These are phyloP conservation scores for Cyberlindnera saturnus DNA, from an alignment of 805 yeast species.

Conservation along the genomic window DNA sequence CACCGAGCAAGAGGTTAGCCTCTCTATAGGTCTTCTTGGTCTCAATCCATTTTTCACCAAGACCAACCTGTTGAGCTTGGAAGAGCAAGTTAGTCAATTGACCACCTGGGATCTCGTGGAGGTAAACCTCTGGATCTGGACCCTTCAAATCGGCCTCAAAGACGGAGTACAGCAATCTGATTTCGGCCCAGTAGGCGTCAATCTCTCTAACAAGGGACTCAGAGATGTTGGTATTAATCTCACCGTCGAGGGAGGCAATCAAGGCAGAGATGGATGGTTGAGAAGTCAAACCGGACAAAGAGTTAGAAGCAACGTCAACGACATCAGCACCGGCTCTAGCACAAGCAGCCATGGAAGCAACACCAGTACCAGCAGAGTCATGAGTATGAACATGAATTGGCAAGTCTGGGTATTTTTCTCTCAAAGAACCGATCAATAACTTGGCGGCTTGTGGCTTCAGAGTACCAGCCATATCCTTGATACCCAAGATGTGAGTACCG, in stretches of 20 bases:
- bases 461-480: slow-evolving; percentile 99
- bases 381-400: slow-evolving; percentile 99
- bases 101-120: slow-evolving; percentile 99
- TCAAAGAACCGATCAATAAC: slow-evolving; percentile 68
- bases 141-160: slow-evolving; percentile 99
- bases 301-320: slow-evolving; percentile 95
- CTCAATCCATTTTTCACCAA: slow-evolving; percentile 94
- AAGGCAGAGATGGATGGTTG: slow-evolving; percentile 95
- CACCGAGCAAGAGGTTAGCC: slow-evolving; percentile 90
- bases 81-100: slow-evolving; percentile 94
- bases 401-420: slow-evolving; percentile 83
- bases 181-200: slow-evolving; percentile 98
- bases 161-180: slow-evolving; percentile 92
- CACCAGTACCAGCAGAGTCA: slow-evolving; percentile 99
- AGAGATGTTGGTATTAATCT: slow-evolving; percentile 66
- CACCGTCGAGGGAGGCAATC: slow-evolving; percentile 87
- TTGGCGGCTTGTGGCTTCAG: slow-evolving; percentile 92
- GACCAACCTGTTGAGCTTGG: slow-evolving; percentile 99
- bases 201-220: slow-evolving; percentile 67
- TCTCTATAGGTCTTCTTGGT: slow-evolving; percentile 91
- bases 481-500: slow-evolving; percentile 97
- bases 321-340: slow-evolving; percentile 97
- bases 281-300: slow-evolving; percentile 97
- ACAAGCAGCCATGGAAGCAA: slow-evolving; percentile 91
- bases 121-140: slow-evolving; percentile 98